Evolutionary conservation across 2,329 filamentous ascomycete genomes (phyloP).

Genomic region (Chaetomium sp.): DNA sequence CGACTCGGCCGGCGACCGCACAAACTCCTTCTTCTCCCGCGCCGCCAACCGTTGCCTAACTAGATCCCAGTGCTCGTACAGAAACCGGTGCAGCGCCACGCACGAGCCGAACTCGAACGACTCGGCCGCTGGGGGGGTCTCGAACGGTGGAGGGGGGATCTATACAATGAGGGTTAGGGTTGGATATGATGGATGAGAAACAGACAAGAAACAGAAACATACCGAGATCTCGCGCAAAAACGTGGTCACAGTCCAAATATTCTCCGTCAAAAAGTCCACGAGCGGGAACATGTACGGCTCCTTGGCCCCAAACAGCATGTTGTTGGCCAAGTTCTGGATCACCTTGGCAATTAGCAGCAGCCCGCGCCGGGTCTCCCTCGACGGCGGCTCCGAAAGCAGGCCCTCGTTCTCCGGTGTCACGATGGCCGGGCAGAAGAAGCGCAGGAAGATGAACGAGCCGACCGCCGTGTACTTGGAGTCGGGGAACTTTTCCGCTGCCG

Average conservation of each 20-base stretch:
- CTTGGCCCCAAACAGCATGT: constrained; percentile 64
- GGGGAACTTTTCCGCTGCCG: constrained; percentile 58
- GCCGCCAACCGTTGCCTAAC: constrained; percentile 58
- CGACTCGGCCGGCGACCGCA: constrained; percentile 49
- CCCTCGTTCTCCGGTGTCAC: constrained; percentile 63
- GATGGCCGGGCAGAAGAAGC: constrained; percentile 67
- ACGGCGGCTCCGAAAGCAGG: constrained; percentile 53
- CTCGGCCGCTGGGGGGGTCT: constrained; percentile 38
- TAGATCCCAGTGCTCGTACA: constrained; percentile 68
- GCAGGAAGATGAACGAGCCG: constrained; percentile 63
- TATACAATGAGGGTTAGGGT: constrained; percentile 20
- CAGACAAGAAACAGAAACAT: constrained; percentile 23
- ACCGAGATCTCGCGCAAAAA: constrained; percentile 64
- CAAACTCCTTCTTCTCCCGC: constrained; percentile 51
- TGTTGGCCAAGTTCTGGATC: constrained; percentile 65
- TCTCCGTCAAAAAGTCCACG: constrained; percentile 61
- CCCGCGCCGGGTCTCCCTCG: constrained; percentile 63
- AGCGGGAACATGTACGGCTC: constrained; percentile 67
- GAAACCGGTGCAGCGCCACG: constrained; percentile 59
- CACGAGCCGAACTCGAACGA: constrained; percentile 66
- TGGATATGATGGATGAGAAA: background rate
- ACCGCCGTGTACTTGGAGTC: constrained; percentile 68
- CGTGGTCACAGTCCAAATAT: constrained; percentile 61
- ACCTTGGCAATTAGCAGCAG: constrained; percentile 65
- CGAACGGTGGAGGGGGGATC: constrained; percentile 44